These are phyloP conservation scores for Fusarium sp. DNA, from an alignment of 2,329 filamentous ascomycete genomes.

Conservation along the genomic window DNA sequence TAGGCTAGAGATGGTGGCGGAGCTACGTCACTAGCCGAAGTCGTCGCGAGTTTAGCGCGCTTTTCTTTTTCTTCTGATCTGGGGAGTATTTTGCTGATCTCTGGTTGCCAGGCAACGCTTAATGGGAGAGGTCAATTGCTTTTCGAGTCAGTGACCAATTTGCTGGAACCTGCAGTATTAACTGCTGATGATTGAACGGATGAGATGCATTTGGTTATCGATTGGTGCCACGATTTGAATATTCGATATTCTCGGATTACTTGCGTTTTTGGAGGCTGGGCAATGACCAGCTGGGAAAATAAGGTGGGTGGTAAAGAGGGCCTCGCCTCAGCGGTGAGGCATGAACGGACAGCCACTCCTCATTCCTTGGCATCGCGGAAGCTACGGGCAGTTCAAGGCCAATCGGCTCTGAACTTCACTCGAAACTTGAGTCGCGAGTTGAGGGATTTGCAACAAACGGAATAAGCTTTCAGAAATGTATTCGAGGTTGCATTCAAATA, in stretches of 20 bases:
- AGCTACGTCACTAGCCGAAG: slow-evolving; percentile 48
- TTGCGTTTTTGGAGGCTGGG: slow-evolving; percentile 16
- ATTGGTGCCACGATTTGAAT: slow-evolving; percentile 41
- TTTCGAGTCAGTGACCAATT: slow-evolving; percentile 26
- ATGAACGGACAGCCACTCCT: slow-evolving; percentile 20
- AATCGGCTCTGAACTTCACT: neutral
- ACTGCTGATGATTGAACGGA: neutral
- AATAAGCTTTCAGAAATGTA: neutral
- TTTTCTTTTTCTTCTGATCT: slow-evolving; percentile 7
- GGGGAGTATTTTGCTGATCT: slow-evolving; percentile 8
- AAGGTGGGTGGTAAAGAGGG: slow-evolving; percentile 27
- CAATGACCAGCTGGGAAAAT: neutral
- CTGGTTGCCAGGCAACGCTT: slow-evolving; percentile 42
- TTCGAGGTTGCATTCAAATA: slow-evolving; percentile 14
- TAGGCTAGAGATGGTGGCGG: slow-evolving; percentile 12
- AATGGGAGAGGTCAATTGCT: slow-evolving; percentile 12
- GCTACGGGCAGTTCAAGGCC: slow-evolving; percentile 13
- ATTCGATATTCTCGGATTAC: neutral
- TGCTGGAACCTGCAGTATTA: neutral
- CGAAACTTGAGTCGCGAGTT: neutral
- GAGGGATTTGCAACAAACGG: neutral
- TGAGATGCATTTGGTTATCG: neutral
- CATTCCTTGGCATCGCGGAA: slow-evolving; percentile 35
- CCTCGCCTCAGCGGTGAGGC: slow-evolving; percentile 32
- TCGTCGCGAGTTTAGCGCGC: slow-evolving; percentile 34